Evolutionary conservation across 441 rosid genomes (phyloP), one percentile per base, ranked within the genome.

Genomic region (Biscutella auriculata): DNA sequence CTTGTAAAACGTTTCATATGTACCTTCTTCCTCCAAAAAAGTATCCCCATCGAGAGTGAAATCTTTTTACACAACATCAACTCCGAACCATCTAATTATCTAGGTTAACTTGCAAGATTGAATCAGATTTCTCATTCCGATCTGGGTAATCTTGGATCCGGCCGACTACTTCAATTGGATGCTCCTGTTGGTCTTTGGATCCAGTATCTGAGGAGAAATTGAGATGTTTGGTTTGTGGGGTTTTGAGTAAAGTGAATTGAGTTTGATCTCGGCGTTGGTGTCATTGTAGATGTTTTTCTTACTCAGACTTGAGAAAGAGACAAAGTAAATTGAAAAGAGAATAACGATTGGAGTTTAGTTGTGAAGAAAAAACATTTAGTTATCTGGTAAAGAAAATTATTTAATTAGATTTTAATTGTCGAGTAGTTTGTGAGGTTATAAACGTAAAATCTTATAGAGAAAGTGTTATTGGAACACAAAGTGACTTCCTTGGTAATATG

Each of bases 11-110:
- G 73, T 32, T 51, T 76, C 90, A 6, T n/a, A n/a, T n/a, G 85
- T 70, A 56, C 80, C 93, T 60, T 93, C 85, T 51, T 84, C 76
- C 49, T 89, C 96, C 3, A 95, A 81, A 28, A 84, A 73, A 13
- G 98, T 87, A n/a, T 88, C 70, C 23, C 97, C 98, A 40, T 88
- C 97, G 4, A 93, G 81, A 1, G 78, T 79, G 62, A 93, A 93
- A 58, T 93, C 95, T 48, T 96, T 68, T 80, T 87, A 93, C 66
- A 90, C 98, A n/a, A 77, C 44, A 27, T 88, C 98, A 0, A 95
- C 81, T n/a, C 95, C 98, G 72, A 23, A 85, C 67, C 44, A 87
- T 72, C 35, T 75, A 77, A 9, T 62, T 76, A 47, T 83, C 90
- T 1, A 76, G 82, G 61, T 79, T 93, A 5, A 69, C 57, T 5